These are phyloP conservation scores for Tulasnella sp. DNA, from an alignment of 768 basidiomycete species.

Conservation along the genomic window DNA sequence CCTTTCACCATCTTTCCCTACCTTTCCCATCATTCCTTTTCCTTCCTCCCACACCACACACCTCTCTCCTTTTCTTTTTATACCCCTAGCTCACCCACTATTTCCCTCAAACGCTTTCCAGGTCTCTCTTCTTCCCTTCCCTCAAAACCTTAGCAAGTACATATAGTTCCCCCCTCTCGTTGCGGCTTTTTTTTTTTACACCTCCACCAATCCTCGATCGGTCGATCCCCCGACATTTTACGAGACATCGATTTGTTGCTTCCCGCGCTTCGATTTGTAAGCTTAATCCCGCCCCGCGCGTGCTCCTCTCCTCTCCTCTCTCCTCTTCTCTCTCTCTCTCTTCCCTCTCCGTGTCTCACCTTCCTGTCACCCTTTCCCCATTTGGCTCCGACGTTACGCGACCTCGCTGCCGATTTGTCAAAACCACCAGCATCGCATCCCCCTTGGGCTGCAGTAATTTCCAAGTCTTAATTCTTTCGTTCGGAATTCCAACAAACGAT, in stretches of 20 bases:
- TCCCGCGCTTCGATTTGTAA: constrained; percentile 1
- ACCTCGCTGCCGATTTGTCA: not conserved
- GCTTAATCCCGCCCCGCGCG: not conserved
- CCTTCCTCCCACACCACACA: not conserved
- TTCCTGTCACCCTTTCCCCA: not conserved
- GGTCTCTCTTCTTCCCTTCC: not conserved
- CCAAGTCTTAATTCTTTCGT: not conserved
- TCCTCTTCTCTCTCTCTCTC: not conserved
- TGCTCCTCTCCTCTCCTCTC: not conserved
- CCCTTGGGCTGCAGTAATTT: not conserved
- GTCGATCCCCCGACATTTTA: not conserved
- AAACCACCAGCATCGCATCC: not conserved
- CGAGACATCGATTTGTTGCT: not conserved
- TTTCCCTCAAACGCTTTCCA: no score
- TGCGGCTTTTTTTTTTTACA: not conserved
- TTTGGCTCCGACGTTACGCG: not conserved
- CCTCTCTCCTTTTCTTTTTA: not conserved
- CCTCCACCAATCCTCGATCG: not conserved
- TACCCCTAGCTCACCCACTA: not conserved
- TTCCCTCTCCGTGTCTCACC: not conserved
- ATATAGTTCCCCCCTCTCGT: not conserved
- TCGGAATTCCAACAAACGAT: no score
- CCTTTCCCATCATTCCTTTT: not conserved
- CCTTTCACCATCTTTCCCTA: not conserved
- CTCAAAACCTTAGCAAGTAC: not conserved